Conservation (phyloP, 2,329 filamentous ascomycete species). For the Westerdykella sp. region DNA sequence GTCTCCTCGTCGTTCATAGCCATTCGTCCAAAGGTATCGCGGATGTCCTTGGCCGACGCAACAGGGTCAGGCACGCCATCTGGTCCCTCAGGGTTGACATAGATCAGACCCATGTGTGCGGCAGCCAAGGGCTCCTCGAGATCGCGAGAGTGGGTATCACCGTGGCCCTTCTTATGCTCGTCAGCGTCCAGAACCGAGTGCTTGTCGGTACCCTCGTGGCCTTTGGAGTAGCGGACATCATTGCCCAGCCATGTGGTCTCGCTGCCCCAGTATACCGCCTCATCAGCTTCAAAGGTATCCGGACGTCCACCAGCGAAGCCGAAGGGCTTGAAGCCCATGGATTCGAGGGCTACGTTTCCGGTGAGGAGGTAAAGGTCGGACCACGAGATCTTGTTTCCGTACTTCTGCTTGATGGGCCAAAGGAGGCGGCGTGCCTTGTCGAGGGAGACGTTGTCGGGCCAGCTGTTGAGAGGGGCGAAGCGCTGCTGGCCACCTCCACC, state of each 20-base stretch:
- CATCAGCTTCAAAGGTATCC: constrained; percentile 70
- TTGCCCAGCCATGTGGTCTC: constrained; percentile 72
- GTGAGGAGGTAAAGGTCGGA: constrained; percentile 65
- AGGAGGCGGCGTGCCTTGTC: constrained; percentile 76
- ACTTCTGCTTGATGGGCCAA: constrained; percentile 81
- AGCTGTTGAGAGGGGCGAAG: constrained; percentile 74
- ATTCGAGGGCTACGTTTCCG: constrained; percentile 71
- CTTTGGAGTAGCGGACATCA: constrained; percentile 59
- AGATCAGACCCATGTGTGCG: constrained; percentile 71
- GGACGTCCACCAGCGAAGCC: constrained; percentile 67
- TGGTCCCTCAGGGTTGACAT: constrained; percentile 75
- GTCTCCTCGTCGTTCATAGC: constrained; percentile 81
- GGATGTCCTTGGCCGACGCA: constrained; percentile 65
- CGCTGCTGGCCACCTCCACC: constrained; percentile 70
- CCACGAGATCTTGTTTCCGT: constrained; percentile 77
- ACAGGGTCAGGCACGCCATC: constrained; percentile 65
- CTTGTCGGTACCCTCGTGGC: constrained; percentile 42
- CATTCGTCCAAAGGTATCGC: constrained; percentile 70
- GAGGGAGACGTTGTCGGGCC: constrained; percentile 71
- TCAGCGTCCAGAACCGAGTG: constrained; percentile 36
- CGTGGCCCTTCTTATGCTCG: constrained; percentile 25
- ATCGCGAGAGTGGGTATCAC: constrained; percentile 50
- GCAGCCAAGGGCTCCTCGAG: constrained; percentile 63
- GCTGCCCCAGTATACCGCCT: constrained; percentile 70
- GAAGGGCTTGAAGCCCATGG: constrained; percentile 67